These are phyloP conservation scores for Colletotrichum sp. DNA, from an alignment of 2,329 filamentous ascomycete species.

Conservation along the genomic window DNA sequence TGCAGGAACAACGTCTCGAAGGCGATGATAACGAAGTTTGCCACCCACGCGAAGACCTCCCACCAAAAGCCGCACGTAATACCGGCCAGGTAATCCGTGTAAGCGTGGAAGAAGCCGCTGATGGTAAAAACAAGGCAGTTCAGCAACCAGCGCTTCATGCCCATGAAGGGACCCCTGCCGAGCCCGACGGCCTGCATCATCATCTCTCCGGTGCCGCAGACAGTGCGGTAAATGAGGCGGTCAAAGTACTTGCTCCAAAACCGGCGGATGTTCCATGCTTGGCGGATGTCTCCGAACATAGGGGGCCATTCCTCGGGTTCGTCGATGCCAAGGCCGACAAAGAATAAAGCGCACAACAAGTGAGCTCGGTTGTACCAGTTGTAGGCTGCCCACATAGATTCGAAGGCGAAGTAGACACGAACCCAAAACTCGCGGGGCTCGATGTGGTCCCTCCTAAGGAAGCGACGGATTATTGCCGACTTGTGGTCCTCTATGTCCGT, in stretches of 20 bases:
- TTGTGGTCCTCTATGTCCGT: neutral
- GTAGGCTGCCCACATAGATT: slow-evolving; percentile 13
- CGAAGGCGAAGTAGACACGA: neutral
- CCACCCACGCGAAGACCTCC: slow-evolving; percentile 14
- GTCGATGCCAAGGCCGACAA: slow-evolving; percentile 7
- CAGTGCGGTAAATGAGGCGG: slow-evolving; percentile 19
- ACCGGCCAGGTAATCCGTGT: neutral
- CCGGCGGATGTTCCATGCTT: slow-evolving; percentile 21
- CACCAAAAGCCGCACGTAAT: neutral
- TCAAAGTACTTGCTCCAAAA: slow-evolving; percentile 25
- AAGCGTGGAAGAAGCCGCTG: slow-evolving; percentile 12
- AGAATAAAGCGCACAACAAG: neutral
- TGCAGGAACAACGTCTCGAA: slow-evolving; percentile 1
- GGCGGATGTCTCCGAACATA: slow-evolving; percentile 20
- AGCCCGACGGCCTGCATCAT: neutral
- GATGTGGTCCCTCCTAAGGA: neutral
- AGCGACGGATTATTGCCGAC: neutral
- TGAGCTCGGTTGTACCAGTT: slow-evolving; percentile 7
- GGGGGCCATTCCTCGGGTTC: slow-evolving; percentile 24
- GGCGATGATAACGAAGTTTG: neutral
- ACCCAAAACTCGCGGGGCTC: neutral
- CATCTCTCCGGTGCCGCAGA: slow-evolving; percentile 4
- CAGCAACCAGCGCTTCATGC: slow-evolving; percentile 15
- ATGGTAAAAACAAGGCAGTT: slow-evolving; percentile 15
- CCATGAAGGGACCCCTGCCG: neutral